Evolutionary conservation across 1,284 basidiomycete species (phyloP), one percentile per base, ranked within the genome.

Genomic region (Polyporus tsugae): DNA sequence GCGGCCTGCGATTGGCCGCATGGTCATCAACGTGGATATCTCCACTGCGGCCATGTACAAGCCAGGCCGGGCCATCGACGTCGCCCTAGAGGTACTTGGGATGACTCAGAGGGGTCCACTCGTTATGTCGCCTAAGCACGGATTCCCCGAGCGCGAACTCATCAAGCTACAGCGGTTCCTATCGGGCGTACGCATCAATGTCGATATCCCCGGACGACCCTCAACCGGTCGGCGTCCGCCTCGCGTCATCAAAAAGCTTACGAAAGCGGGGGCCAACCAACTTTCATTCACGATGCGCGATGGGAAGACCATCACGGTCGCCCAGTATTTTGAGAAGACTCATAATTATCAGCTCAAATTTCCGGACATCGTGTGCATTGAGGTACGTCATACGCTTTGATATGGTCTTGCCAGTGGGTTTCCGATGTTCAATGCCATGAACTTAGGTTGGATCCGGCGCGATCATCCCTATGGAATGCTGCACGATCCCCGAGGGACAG

Each of bases 21-120:
- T 93, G 82, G 79, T 93, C 53, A 87, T 94, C 75, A 94, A 94
- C 72, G 85, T 94, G 70, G 93, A 94, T 71, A 92, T 93, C 66
- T 88, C 89, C 2, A 93, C 93, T 0, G 92, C 88, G 0, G 85
- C 87, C 0, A 93, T 94, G 91, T 94, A 91, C 78, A 88, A 89
- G 76, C 74, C 83, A 0, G 85, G 86, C 0, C 71, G 78, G 0
- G 76, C 88, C 4, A 75, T 92, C 59, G 77, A 81, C 35, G 78
- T 93, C 2, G 90, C 89, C 72, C 79, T 89, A 2, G 87, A 90
- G 33, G 87, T 86, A 75, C 68, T 92, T 41, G 80, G 82, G 1
- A n/a, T 36, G 33, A 7, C 52, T 17, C 25, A 46, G 6, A 75
- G 75, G n/a, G 78, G 87, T 13, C 80, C 85, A 3, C 77, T 79